These are phyloP conservation scores for Nicotiana tomentosiformis DNA, from an alignment of 257 asterid species.

Conservation along the genomic window DNA sequence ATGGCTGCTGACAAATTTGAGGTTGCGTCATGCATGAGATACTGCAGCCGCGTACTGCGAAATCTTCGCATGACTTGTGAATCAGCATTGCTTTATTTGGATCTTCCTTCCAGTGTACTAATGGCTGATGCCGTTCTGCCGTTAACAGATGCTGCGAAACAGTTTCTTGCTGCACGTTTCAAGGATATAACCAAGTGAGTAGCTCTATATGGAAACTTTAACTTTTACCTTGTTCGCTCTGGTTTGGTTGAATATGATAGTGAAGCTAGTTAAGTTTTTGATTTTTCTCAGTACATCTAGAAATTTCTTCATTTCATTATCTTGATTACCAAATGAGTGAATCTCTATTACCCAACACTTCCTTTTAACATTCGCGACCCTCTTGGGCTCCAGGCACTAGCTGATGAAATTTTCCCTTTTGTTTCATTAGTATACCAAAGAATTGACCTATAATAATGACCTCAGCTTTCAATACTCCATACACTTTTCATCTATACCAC, in stretches of 20 bases:
- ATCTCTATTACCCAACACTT: neutral
- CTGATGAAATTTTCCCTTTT: neutral
- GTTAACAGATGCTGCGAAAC: constrained; percentile 65
- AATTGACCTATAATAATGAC: neutral
- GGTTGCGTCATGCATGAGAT: constrained; percentile 88
- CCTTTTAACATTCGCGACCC: neutral
- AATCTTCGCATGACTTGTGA: constrained; percentile 74
- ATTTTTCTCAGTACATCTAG: neutral
- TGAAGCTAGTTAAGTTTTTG: neutral
- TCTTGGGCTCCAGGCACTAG: neutral
- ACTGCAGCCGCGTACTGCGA: constrained; percentile 60
- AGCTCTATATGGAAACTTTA: neutral
- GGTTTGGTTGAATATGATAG: neutral
- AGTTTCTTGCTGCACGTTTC: constrained; percentile 61
- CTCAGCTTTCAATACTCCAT: neutral
- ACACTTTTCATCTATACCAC: neutral
- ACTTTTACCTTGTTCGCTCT: neutral
- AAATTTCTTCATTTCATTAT: neutral
- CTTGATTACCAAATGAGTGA: neutral
- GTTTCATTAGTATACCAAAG: neutral
- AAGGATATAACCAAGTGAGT: constrained; percentile 76
- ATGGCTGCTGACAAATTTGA: constrained; percentile 90
- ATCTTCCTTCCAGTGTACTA: constrained; percentile 70
- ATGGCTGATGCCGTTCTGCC: constrained; percentile 77
- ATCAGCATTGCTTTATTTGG: constrained; percentile 82